Percentiles rank a stretch among this genome's conserved stretches.
phyloP scores from a whole-genome alignment of 148 eudicot genomes.

The Pharnaceum exiguum region DNA sequence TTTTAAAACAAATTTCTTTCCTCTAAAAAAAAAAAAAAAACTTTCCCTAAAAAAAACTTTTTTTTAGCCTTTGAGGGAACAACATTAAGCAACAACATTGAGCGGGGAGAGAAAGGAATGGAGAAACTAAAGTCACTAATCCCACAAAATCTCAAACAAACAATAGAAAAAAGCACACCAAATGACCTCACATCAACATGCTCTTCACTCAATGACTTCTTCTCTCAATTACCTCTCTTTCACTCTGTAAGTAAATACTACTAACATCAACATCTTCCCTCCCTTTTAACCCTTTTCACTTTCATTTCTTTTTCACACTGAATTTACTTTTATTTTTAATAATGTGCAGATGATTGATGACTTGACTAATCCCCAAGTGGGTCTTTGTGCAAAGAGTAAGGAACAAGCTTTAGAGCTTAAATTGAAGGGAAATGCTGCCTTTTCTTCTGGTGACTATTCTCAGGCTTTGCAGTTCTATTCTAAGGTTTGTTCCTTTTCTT shows the following conservation, averaged over 20 bases:
- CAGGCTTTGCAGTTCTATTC: conserved; percentile 57
- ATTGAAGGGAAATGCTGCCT: conserved; percentile 59
- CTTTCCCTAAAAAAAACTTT: too few relatives aligned
- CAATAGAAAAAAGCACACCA: conserved; percentile 36
- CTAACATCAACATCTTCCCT: not conserved
- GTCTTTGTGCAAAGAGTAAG: conserved; percentile 56
- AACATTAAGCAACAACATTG: not conserved
- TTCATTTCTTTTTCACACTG: not conserved
- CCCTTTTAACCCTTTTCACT: not conserved
- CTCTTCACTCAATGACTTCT: conserved; percentile 62
- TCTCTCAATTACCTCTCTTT: conserved; percentile 51
- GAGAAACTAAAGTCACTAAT: conserved; percentile 52
- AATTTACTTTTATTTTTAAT: not conserved
- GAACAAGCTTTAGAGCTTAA: conserved; percentile 62
- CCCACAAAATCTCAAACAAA: conserved; percentile 38
- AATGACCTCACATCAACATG: conserved; percentile 46
- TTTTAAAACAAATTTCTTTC: too few relatives aligned
- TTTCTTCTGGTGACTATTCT: conserved; percentile 51
- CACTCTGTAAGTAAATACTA: conserved; percentile 42
- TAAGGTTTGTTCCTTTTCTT: conserved; percentile 31
- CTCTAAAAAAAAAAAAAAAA: too few relatives aligned
- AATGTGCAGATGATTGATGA: conserved; percentile 53
- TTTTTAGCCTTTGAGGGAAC: not conserved
- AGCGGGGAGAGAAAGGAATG: conserved; percentile 25
- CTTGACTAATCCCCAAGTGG: conserved; percentile 50